Evolutionary conservation across 352 stramenopile species (phyloP), one percentile per base, ranked within the genome.

Genomic region (Globisporangium splendens): DNA sequence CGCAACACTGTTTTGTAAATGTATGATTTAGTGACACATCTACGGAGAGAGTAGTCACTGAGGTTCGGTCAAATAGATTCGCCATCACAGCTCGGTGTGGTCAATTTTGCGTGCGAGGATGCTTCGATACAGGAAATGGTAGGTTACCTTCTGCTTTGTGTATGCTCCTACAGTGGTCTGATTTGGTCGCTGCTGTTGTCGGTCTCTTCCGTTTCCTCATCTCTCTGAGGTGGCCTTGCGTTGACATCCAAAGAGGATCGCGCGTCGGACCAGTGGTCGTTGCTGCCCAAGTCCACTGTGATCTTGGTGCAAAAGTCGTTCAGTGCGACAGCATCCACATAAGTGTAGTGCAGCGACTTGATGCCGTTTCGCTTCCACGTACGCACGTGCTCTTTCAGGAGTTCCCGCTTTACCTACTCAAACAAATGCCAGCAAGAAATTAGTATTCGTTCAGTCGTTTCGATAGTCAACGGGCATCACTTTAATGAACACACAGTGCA

Each of bases 351-450:
- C 14, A 85, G 56, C 39, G 51, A 68, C 35, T 69, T 78, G 13
- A 85, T 62, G 31, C 75, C 75, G 48, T 85, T 85, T 33, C 68
- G 75, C 56, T 79, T 77, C 75, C 75, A 85, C 47, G 75, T 77
- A 41, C 68, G 70, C 8, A 65, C 68, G 53, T 85, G 75, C 49
- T 85, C 75, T 58, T 85, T 82, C 48, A 85, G 50, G 49, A 85
- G 57, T 11, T 85, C 60, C 18, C 58, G 57, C 49, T 85, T 85
- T 46, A 85, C 71, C 20, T 77, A 67, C 20, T 14, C 1, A 28
- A 4, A 14, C 15, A 52, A 11, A 5, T 18, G 6, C 18, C 18
- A 20, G 11, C 10, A 46, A 44, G 3, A n/a, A 4, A 1, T 18
- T 18, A n/a, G 39, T 2, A n/a, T 3, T 15, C 10, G 17, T 7